Evolutionary conservation across 805 yeast species (phyloP).

Genomic region (Tetrapisispora arboricola): DNA sequence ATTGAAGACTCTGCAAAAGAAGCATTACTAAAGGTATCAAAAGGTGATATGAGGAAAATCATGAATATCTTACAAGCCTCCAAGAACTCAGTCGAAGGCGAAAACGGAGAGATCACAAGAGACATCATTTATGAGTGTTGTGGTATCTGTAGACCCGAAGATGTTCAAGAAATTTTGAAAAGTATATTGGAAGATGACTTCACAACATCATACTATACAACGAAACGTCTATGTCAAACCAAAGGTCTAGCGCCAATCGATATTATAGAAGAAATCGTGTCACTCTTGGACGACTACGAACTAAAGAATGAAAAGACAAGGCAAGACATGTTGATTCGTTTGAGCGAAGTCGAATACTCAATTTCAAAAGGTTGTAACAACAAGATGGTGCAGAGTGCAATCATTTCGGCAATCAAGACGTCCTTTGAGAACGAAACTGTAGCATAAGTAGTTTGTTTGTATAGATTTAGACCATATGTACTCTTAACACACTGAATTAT

Average conservation of each 20-base stretch:
- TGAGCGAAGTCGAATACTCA: conserved; percentile 85
- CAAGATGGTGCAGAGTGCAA: conserved; percentile 79
- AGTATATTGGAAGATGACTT: conserved; percentile 81
- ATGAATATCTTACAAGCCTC: conserved; percentile 92
- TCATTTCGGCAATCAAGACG: conserved; percentile 72
- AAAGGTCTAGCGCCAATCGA: conserved; percentile 91
- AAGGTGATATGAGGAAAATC: conserved; percentile 95
- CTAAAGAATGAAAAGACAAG: conserved; percentile 48
- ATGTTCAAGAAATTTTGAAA: conserved; percentile 63
- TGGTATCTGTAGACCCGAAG: conserved; percentile 90
- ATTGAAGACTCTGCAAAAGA: conserved; percentile 49
- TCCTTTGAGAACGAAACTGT: conserved; percentile 28
- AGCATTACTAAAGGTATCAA: conserved; percentile 61
- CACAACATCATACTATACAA: conserved; percentile 61
- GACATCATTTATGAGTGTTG: conserved; percentile 86
- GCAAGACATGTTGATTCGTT: conserved; percentile 52
- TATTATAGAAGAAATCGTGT: conserved; percentile 64
- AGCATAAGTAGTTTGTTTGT: too few species aligned
- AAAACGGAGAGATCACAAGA: conserved; percentile 45
- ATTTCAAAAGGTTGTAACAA: conserved; percentile 90
- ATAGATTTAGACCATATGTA: too few species aligned
- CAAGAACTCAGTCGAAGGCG: conserved; percentile 53
- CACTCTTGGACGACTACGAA: conserved; percentile 58
- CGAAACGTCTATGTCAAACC: conserved; percentile 50
- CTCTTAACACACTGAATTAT: too few species aligned